A percentile compares a stretch with the other conserved stretches of the same genome.
Conservation (phyloP, 305 asterid genomes). For the Fraxinus greggii region DNA sequence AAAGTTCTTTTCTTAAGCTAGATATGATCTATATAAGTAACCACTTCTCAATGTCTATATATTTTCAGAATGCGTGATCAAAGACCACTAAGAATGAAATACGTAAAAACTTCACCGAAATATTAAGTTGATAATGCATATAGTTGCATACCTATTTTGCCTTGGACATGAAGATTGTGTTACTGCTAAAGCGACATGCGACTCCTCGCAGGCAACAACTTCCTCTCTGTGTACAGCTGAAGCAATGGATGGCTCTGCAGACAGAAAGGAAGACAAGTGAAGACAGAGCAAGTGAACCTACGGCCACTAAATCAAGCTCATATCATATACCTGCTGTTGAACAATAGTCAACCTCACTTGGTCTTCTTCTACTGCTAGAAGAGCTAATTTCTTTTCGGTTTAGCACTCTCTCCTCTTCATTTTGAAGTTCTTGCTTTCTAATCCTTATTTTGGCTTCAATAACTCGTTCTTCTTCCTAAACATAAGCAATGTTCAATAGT, state of each 20-base stretch:
- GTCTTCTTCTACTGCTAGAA: slow-evolving; percentile 52
- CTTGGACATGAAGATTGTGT: slow-evolving; percentile 55
- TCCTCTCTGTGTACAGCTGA: slow-evolving; percentile 69
- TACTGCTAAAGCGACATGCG: slow-evolving; percentile 33
- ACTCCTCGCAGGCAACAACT: slow-evolving; percentile 45
- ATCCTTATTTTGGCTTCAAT: slow-evolving; percentile 97
- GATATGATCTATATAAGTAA: no score
- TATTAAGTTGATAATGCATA: background rate
- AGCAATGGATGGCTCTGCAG: slow-evolving; percentile 53
- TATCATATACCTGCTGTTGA: slow-evolving; percentile 60
- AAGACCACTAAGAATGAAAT: background rate
- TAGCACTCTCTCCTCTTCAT: slow-evolving; percentile 70
- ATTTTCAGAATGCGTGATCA: background rate
- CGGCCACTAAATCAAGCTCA: slow-evolving; percentile 5
- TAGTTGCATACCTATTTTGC: slow-evolving; percentile 60
- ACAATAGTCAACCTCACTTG: slow-evolving; percentile 55
- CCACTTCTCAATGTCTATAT: background rate
- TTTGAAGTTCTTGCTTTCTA: slow-evolving; percentile 88
- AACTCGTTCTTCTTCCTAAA: slow-evolving; percentile 90
- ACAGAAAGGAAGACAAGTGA: slow-evolving; percentile 17
- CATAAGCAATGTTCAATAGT: background rate
- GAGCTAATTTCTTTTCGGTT: slow-evolving; percentile 61
- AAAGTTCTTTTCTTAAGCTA: background rate
- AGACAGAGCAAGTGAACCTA: slow-evolving; percentile 4
- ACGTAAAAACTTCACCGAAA: background rate